Evolutionary conservation across 345 rosid species (phyloP).

Genomic region (Raphanus sativus): DNA sequence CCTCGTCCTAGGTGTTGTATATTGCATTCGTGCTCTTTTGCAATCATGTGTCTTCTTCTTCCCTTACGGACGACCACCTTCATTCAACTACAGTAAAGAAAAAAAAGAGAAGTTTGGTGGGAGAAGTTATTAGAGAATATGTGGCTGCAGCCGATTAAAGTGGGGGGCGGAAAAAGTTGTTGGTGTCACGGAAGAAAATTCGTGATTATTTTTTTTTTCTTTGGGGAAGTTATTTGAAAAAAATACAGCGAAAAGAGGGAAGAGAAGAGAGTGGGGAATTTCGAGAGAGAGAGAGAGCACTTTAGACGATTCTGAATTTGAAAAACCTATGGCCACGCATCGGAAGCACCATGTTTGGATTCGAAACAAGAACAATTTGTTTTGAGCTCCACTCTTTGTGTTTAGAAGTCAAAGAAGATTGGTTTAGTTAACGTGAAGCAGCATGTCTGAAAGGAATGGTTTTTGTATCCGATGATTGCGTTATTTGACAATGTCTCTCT

Average conservation of each 20-base stretch:
- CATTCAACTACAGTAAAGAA: slow-evolving; percentile 7
- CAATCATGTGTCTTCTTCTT: slow-evolving; percentile 55
- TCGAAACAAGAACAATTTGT: neutral
- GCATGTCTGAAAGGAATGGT: slow-evolving; percentile 16
- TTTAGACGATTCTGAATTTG: slow-evolving; percentile 58
- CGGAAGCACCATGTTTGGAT: slow-evolving; percentile 49
- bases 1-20: slow-evolving; percentile 17
- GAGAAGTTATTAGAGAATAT: slow-evolving; percentile 23
- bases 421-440: slow-evolving; percentile 15
- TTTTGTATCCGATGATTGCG: slow-evolving; percentile 35
- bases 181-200: neutral
- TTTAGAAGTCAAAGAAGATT: slow-evolving; percentile 22
- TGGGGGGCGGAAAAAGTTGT: neutral
- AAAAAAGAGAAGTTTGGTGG: slow-evolving; percentile 15
- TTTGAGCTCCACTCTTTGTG: neutral
- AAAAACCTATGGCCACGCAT: slow-evolving; percentile 64
- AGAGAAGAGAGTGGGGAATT: neutral
- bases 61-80: slow-evolving; percentile 24
- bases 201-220: neutral
- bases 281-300: neutral
- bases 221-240: neutral
- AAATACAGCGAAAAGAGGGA: neutral
- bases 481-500: neutral
- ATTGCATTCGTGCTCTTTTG: slow-evolving; percentile 51
- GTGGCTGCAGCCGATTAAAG: slow-evolving; percentile 36